Base-by-base conservation (phyloP, 331 rosid species). In the Malus hybrid region DNA sequence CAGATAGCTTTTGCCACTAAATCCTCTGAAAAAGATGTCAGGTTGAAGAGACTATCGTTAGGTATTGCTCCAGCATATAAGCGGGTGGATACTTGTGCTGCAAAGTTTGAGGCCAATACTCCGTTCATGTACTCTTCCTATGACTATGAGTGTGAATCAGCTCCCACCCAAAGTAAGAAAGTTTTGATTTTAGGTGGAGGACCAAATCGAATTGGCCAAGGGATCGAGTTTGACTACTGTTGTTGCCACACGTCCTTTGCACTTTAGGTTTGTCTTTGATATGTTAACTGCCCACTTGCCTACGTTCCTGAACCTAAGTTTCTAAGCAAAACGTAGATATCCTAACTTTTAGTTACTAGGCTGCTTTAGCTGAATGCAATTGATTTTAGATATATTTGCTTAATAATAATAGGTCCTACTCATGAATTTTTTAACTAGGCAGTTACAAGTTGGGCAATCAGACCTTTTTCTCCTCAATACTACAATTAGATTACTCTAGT, bases 61-160 rank as follows among this genome's bases (percentile, higher is more conserved):
- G 94, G 94, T 60, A 93, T 95, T 67, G 68, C 81, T 71, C 98
- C 98, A 55, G 83, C 98, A 59, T 95, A 85, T 76, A 95, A 95
- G 79, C 90, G 98, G 69, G 99, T 95, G 24, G 99, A 95, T 81
- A 92, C 99, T 5, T 95, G 98, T 80, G 99, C 99, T 22, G 99
- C 99, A 20, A 97, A 95, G 76, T 95, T 95, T 85, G 99, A 95
- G 86, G 99, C 99, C 27, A 86, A 92, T 76, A 95, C 99, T 71
- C 99, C 99, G 32, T 95, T 90, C 52, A 92, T 95, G 99, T 95
- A 95, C 83, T 95, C 99, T 65, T 95, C 98, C 54, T 95, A 95
- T 86, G 99, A 95, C 86, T 85, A 84, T 80, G 97, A 95, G 87
- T 92, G 99, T 52, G 99, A 95, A 87, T 90, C 99, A 46, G 91